phyloP scores from a whole-genome alignment of 768 basidiomycete species.

The Lyophyllum decastes region DNA sequence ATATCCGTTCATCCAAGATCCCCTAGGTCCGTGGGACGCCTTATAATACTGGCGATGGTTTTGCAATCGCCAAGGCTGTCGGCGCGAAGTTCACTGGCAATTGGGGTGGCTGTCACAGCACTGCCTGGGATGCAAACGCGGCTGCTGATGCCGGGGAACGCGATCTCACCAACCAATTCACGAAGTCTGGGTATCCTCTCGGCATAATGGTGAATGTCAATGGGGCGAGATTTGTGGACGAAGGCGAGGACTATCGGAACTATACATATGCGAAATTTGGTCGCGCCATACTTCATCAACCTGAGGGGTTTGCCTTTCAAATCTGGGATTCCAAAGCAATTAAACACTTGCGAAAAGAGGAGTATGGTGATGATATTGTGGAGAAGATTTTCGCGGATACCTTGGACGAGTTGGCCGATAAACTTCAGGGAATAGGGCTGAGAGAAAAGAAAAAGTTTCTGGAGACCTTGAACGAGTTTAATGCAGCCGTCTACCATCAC shows the following conservation, averaged over 20 bases:
- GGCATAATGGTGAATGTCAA: conserved; percentile 66
- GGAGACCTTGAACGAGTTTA: conserved; percentile 50
- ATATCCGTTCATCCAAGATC: background rate
- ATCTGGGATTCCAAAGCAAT: conserved; percentile 56
- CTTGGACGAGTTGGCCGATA: conserved; percentile 51
- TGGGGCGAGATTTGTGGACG: conserved; percentile 68
- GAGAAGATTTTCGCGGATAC: conserved; percentile 50
- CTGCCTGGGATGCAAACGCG: conserved; percentile 71
- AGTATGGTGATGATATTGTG: conserved; percentile 66
- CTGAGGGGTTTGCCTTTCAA: conserved; percentile 63
- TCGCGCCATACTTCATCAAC: conserved; percentile 56
- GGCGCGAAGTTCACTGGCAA: conserved; percentile 64
- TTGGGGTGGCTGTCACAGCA: conserved; percentile 72
- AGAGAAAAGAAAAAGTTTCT: conserved; percentile 41
- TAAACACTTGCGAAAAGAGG: conserved; percentile 54
- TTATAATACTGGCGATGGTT: conserved; percentile 68
- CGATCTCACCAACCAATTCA: conserved; percentile 66
- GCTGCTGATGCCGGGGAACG: conserved; percentile 52
- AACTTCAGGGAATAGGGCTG: conserved; percentile 47
- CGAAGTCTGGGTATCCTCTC: conserved; percentile 73
- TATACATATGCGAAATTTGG: conserved; percentile 76
- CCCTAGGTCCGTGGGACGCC: conserved; percentile 68
- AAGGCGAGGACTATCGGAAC: conserved; percentile 72
- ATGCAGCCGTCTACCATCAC: conserved; percentile 44
- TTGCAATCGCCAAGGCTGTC: conserved; percentile 48